These are phyloP conservation scores for Rhodamnia argentea DNA, from an alignment of 345 rosid genomes.

Conservation along the genomic window DNA sequence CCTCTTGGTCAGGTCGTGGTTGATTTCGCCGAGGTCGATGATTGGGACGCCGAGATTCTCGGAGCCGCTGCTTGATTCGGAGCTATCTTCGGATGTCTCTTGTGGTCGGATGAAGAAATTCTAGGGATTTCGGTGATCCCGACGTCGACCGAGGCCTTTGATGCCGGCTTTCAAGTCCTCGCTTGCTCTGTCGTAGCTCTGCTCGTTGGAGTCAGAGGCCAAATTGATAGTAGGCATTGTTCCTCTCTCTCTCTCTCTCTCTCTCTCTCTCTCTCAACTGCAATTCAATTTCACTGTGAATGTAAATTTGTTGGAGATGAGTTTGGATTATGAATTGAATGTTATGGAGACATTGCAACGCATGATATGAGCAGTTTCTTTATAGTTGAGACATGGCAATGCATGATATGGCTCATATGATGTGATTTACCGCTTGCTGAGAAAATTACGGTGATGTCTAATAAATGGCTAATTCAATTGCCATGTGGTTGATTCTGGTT, in stretches of 20 bases:
- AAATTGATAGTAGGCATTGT: neutral
- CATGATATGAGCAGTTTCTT: neutral
- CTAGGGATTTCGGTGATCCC: neutral
- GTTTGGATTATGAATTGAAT: neutral
- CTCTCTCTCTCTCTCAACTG: neutral
- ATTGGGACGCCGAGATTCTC: conserved; percentile 4
- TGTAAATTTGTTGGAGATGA: neutral
- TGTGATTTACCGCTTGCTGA: no score
- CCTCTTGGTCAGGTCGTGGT: neutral
- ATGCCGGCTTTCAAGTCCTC: neutral
- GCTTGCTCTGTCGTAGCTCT: neutral
- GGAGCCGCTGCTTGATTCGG: neutral
- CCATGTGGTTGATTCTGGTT: no score
- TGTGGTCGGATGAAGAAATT: neutral
- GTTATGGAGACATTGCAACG: neutral
- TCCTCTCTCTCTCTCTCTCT: no score
- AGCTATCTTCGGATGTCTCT: neutral
- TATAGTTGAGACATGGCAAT: neutral
- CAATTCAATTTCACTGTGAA: neutral
- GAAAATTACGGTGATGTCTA: no score
- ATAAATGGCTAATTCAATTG: no score
- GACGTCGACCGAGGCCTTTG: neutral
- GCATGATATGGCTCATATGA: no score
- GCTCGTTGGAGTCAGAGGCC: neutral
- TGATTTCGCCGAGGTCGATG: conserved; percentile 14